Percentiles rank a stretch among this genome's conserved stretches.
phyloP scores from a whole-genome alignment of 768 basidiomycete genomes.

The Bullera alba region DNA sequence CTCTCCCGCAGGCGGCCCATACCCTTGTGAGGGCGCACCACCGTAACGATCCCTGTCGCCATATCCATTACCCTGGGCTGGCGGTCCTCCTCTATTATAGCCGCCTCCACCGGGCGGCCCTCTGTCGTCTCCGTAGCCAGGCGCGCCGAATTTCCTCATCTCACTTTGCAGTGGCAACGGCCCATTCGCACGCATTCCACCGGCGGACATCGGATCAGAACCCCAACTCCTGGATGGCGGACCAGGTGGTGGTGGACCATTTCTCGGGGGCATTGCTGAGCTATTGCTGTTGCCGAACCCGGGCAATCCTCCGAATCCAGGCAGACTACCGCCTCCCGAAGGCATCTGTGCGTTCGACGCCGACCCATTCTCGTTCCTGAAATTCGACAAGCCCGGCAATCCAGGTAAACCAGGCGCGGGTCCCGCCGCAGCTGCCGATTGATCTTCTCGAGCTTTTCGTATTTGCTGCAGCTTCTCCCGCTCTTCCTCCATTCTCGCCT shows the following conservation, averaged over 20 bases:
- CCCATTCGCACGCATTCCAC: not conserved
- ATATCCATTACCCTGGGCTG: not conserved
- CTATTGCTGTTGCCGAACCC: not conserved
- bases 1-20: not conserved
- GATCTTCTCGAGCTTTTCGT: not conserved
- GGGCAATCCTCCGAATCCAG: not conserved
- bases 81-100: not conserved
- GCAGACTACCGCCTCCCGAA: not conserved
- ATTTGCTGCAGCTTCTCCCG: not conserved
- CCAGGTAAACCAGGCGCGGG: too few species aligned
- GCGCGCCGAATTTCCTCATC: not conserved
- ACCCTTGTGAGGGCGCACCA: not conserved
- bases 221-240: not conserved
- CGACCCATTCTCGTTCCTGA: too few species aligned
- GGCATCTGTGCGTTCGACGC: too few species aligned
- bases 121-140: too few species aligned
- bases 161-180: not conserved
- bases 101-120: not conserved
- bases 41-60: not conserved
- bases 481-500: slow-evolving; percentile 15
- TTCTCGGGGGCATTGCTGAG: not conserved
- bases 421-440: too few species aligned
- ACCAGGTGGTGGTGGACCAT: not conserved
- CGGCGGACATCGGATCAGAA: not conserved
- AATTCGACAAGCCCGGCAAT: too few species aligned